Base-by-base conservation (phyloP, 352 stramenopile genomes). In the Phytophthora podocarpi region DNA sequence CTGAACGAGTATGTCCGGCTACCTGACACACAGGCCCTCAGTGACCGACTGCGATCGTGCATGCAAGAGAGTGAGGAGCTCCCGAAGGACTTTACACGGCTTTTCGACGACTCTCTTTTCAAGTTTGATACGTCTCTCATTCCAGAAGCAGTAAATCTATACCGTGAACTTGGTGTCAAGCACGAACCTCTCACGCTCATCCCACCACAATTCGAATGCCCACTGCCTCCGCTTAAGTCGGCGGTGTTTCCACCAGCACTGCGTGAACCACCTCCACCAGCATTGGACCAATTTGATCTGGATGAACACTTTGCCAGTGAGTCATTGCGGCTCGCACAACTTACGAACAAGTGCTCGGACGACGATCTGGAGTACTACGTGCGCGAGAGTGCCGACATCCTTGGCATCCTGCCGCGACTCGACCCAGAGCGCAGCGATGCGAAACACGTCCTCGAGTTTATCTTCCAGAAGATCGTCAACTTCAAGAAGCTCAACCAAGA, bases 301-400 rank as follows among this genome's bases (percentile, higher is more conserved):
- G 96, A 99, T 67, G 96, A 98, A 68, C 93, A 98, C 67, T 98
- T 98, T 64, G 93, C 95, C 11, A 96, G 89, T 60, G 88, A 97
- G 57, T 85, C 82, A 13, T 71, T 98, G 32, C 88, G 95, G 13
- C 80, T 99, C 28, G 93, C 93, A 1, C 92, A 98, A 70, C 89
- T 99, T 40, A 98, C 91, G 9, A 98, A 98, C 76, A 98, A 98
- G 78, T 98, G 87, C 72, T 94, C 86, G 24, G 91, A 98, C 56
- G 85, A 96, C 51, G 91, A 98, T 48, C 70, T 98, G 16, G 93
- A 98, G 60, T 97, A 98, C 70, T 98, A 97, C 73, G 78, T 98
- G 43, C 82, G 90, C 49, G 94, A 98, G 61, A 92, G 87, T 31
- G 93, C 91, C 40, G 87, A 97, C 37, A 98, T 98, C 47, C 70